A percentile compares a stretch with the other conserved stretches of the same genome.
Evolutionary conservation across 768 basidiomycete genomes (phyloP).

Genomic region (Russula earlei): DNA sequence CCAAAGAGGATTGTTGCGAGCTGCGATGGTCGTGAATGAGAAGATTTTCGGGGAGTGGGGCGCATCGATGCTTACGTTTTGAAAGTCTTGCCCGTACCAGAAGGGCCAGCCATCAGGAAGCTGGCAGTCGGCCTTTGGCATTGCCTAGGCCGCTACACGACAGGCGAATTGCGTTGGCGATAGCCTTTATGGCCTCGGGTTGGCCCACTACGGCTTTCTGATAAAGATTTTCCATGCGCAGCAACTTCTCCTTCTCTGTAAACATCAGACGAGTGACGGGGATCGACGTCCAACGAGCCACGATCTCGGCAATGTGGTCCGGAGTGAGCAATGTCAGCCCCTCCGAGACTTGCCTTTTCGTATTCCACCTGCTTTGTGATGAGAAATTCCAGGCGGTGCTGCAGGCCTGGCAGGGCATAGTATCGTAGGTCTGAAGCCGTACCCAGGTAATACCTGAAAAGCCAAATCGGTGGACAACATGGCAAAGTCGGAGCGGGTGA

Average conservation of each 20-base stretch:
- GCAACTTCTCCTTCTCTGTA: slow-evolving; percentile 83
- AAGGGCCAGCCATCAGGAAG: slow-evolving; percentile 88
- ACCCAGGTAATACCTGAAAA: slow-evolving; percentile 39
- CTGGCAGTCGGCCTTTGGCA: slow-evolving; percentile 81
- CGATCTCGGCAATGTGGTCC: slow-evolving; percentile 90
- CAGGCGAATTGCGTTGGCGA: slow-evolving; percentile 87
- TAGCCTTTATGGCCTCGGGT: slow-evolving; percentile 81
- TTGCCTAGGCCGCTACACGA: slow-evolving; percentile 89
- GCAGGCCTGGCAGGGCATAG: slow-evolving; percentile 85
- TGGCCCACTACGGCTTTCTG: slow-evolving; percentile 80
- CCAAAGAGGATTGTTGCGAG: slow-evolving; percentile 86
- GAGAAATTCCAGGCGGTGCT: slow-evolving; percentile 55
- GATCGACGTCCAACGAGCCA: slow-evolving; percentile 90
- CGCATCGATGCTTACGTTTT: slow-evolving; percentile 53
- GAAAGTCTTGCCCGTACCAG: slow-evolving; percentile 85
- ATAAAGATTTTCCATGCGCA: slow-evolving; percentile 81
- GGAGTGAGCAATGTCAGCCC: slow-evolving; percentile 67
- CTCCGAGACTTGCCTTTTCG: no score
- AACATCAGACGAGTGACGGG: slow-evolving; percentile 81
- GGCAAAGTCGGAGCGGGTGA: background rate
- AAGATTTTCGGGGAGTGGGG: background rate
- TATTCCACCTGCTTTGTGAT: slow-evolving; percentile 62
- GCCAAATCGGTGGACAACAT: slow-evolving; percentile 12
- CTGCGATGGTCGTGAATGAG: no score
- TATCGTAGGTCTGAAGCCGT: slow-evolving; percentile 87